phyloP scores from a whole-genome alignment of 441 rosid species.

The Croton laevigatus region DNA sequence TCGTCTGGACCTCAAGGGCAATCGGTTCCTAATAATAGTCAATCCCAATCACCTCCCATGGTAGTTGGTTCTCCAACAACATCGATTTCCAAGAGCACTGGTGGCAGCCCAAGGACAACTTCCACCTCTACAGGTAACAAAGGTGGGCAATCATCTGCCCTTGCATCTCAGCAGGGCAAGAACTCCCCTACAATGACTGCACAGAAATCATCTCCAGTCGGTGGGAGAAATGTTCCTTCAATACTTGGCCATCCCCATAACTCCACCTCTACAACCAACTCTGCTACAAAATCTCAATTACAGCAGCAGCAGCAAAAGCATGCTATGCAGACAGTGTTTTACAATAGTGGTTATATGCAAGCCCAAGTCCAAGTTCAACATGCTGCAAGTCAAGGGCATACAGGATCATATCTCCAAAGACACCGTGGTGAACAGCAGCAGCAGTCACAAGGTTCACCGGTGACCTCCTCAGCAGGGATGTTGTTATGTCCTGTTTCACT shows the following conservation, averaged over 20 bases:
- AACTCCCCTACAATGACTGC: conserved; percentile 48
- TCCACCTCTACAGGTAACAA: conserved; percentile 62
- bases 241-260: conserved; percentile 65
- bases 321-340: conserved; percentile 53
- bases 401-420: conserved; percentile 55
- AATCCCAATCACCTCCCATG: conserved; percentile 62
- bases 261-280: conserved; percentile 36
- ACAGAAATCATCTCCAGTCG: conserved; percentile 56
- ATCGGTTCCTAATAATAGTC: conserved; percentile 46
- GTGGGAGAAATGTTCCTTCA: conserved; percentile 60
- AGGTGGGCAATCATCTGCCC: conserved; percentile 59
- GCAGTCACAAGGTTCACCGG: conserved; percentile 35
- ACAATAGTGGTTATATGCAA: conserved; percentile 50
- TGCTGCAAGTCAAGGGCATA: conserved; percentile 33
- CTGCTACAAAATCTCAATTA: conserved; percentile 55
- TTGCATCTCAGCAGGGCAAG: conserved; percentile 68
- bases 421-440: conserved; percentile 62
- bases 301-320: conserved; percentile 56
- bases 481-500: conserved; percentile 46
- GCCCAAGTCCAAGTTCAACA: conserved; percentile 63
- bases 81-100: conserved; percentile 75
- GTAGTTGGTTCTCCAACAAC: conserved; percentile 80
- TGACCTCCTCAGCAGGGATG: conserved; percentile 48
- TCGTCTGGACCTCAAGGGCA: conserved; percentile 51
- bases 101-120: conserved; percentile 89